Base-by-base conservation (phyloP, 169 alveolate species). In the Cyclospora cayetanensis region DNA sequence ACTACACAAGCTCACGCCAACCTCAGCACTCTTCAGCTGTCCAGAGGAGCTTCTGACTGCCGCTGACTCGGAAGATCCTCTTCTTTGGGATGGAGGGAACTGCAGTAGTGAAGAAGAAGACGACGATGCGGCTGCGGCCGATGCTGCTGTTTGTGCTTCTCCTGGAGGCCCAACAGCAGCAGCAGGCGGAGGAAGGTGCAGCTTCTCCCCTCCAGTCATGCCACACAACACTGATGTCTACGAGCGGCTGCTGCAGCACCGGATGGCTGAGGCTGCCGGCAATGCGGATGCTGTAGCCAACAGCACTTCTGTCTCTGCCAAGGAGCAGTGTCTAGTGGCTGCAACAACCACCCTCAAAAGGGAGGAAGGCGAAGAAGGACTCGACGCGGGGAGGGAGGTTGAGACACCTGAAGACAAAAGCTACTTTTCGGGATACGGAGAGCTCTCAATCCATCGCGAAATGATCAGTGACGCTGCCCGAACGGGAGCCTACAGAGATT, bases 381-480 rank as follows among this genome's bases (percentile, higher is more conserved):
- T 34, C 9, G 76, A 0, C 0, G 39, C 20, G 25, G 29, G 25
- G 76, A 34, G 25, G 25, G n/a, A 34, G 12, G 82, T 37, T 15
- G 82, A 68, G 12, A 12, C 82, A 1, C 52, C 82, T 11, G 90
- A 93, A 55, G 94, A 93, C 11, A 53, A 42, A 25, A 41, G 74
- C 83, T 97, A 98, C 90, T 98, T 97, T 92, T 96, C 95, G 53
- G 96, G 98, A 31, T 98, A 98, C 90, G 94, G 98, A 27, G 95
- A 95, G 79, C 96, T 96, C 91, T 93, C 95, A n/a, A 96, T 96
- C 52, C 99, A 95, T 94, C 98, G 97, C 94, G 99, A 97, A 82
- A 97, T 98, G 99, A 94, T 97, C 1, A 94, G 96, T 74, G 99
- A 98, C 90, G 90, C 83, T 37, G 95, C 92, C 29, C 90, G 99